Evolutionary conservation across 2,329 filamentous ascomycete genomes (phyloP), one percentile per base, ranked within the genome.

Genomic region (Cladosporium sphaerospermum): DNA sequence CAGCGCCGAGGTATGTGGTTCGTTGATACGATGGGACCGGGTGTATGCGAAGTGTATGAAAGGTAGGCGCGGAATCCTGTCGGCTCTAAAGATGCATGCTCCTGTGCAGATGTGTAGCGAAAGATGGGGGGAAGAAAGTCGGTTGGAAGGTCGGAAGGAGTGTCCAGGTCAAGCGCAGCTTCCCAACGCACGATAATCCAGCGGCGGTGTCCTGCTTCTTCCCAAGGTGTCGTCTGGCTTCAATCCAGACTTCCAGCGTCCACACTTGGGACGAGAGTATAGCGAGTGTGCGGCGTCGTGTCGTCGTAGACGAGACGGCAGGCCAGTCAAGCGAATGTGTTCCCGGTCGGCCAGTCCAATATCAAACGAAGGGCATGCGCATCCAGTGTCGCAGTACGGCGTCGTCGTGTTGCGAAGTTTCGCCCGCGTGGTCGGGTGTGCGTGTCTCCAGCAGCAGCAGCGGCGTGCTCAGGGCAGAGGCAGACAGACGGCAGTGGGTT

Each of bases 1-100:
- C 54, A 55, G 54, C 54, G 50, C 54, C 54, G 54, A 32, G 39
- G 32, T 31, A 37, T n/a, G n/a, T 34, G 50, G 28, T 31, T 31
- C 40, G 40, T 32, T n/a, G 19, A 14, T 43, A 19, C 48, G 48
- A 44, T 51, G 16, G 48, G 40, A 28, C 28, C 31, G 48, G 40
- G 16, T 36, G 47, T 43, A 51, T 34, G 37, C 34, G 31, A 44
- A 16, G 40, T n/a, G 14, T 39, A 39, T 39, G 44, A 51, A 39
- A 39, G 36, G 48, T 43, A 31, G 48, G 48, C 42, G 48, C 48
- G 40, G 41, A 51, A 44, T 51, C 48, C 48, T 44, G 40, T 51
- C 48, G 48, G 32, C 31, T 43, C 40, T 51, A 51, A 40, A 18
- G 11, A 51, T 51, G 40, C 48, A 51, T 51, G 48, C 40, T 43